Evolutionary conservation across 352 stramenopile genomes (phyloP), one percentile per base, ranked within the genome.

Genomic region (Phytophthora kernoviae): DNA sequence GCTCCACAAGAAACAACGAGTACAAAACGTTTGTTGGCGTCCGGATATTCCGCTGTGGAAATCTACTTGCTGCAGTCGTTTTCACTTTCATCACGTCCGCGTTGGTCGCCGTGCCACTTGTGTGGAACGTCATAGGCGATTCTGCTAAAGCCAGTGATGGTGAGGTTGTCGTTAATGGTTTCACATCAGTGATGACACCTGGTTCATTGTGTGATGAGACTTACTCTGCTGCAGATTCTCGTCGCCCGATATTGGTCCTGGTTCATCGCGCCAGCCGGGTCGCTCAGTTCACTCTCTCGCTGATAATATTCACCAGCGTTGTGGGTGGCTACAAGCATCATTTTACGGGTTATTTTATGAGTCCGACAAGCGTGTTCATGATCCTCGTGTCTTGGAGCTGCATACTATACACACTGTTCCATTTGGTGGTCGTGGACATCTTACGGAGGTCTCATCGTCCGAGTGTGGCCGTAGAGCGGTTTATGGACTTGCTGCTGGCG

Each of bases 361-460:
- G 50, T 48, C 73, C 73, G 37, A 73, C 64, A 66, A 54, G 66
- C 45, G 75, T 56, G 24, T 82, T 68, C 62, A 57, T 59, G 9
- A 77, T 82, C 43, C 63, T 82, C 39, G 65, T 77, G 53, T 46
- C 66, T 17, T 82, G 77, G 59, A 77, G 58, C 33, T 67, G 54
- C 47, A 61, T 66, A 9, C 26, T 77, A n/a, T 82, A 82, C 59
- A 65, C 69, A 45, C 49, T 82, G 27, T 82, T 66, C 66, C 70
- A 82, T 57, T 45, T 79, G 32, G 58, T 68, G 4, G 65, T 51
- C 1, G 69, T 82, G 4, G 66, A 79, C 54, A 75, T 61, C 42
- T 34, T 81, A 20, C 72, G 74, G 62, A 36, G 76, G 50, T 66
- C 72, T 4, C 68, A 62, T 10, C 72, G 67, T 46, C 72, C 72